These are phyloP conservation scores for Pichia sp. DNA, from an alignment of 1,139 yeast genomes.

Conservation along the genomic window DNA sequence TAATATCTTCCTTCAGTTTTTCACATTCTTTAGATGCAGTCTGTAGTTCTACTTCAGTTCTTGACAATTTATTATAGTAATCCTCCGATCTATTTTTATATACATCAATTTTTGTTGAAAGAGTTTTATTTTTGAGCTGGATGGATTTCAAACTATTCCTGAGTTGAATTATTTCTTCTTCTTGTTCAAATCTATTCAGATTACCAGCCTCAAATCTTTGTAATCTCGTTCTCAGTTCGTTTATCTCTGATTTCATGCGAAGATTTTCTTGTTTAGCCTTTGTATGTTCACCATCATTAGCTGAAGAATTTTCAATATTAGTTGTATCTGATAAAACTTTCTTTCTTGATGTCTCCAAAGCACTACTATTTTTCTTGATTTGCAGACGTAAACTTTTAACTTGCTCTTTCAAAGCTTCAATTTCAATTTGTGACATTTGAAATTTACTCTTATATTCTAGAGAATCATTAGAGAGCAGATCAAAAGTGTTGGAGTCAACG, in stretches of 20 bases:
- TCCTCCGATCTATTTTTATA: slow-evolving; percentile 72
- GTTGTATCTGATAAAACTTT: slow-evolving; percentile 1
- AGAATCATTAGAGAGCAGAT: slow-evolving; percentile 14
- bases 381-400: slow-evolving; percentile 8
- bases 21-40: slow-evolving; percentile 58
- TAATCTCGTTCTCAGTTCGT: slow-evolving; percentile 28
- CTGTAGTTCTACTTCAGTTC: slow-evolving; percentile 68
- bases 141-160: slow-evolving; percentile 49
- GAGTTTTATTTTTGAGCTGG: slow-evolving; percentile 43
- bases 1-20: slow-evolving; percentile 46
- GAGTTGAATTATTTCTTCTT: slow-evolving; percentile 34
- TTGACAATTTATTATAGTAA: slow-evolving; percentile 64
- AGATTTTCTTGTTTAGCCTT: slow-evolving; percentile 31
- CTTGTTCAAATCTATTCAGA: slow-evolving; percentile 25
- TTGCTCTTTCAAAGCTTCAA: slow-evolving; percentile 23
- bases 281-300: slow-evolving; percentile 12
- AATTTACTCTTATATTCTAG: slow-evolving; percentile 25
- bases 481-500: slow-evolving; percentile 10
- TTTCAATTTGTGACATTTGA: slow-evolving; percentile 22
- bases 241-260: slow-evolving; percentile 27
- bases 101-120: slow-evolving; percentile 47
- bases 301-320: slow-evolving; percentile 6
- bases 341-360: neutral
- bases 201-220: slow-evolving; percentile 24
- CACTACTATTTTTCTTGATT: neutral